Evolutionary conservation across 129 eudicot species (phyloP).

Genomic region (Flaveria brownii): DNA sequence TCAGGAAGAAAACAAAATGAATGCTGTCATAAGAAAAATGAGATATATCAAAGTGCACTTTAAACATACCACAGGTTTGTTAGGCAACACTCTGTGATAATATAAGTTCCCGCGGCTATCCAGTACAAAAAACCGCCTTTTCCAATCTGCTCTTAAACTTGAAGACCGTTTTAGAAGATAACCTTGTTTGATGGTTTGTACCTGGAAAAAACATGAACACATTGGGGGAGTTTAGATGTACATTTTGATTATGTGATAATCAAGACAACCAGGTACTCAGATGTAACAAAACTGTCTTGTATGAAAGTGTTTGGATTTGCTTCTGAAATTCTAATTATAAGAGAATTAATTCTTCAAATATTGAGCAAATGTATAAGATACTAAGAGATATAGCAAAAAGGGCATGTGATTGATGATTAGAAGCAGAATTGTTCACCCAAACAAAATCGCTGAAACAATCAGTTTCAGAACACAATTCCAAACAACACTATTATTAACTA

Average conservation of each 20-base stretch:
- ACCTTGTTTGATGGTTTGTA: slow-evolving; percentile 91
- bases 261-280: slow-evolving; percentile 1
- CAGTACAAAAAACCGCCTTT: slow-evolving; percentile 87
- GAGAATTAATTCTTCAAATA: neutral
- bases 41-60: slow-evolving; percentile 2
- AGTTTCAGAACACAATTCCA: neutral
- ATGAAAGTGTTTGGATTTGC: slow-evolving; percentile 15
- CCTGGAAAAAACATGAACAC: slow-evolving; percentile 42
- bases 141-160: slow-evolving; percentile 95
- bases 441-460: neutral
- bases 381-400: neutral
- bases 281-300: neutral
- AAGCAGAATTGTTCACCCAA: neutral
- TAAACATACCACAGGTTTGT: slow-evolving; percentile 57
- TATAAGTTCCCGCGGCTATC: slow-evolving; percentile 89
- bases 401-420: neutral
- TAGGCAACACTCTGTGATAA: slow-evolving; percentile 64
- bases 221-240: neutral
- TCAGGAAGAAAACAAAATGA: slow-evolving; percentile 10
- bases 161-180: slow-evolving; percentile 91
- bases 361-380: neutral
- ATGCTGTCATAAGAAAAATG: neutral
- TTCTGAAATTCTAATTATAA: neutral
- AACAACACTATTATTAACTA: slow-evolving; percentile 5
- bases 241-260: neutral